Conservation (phyloP, 805 yeast genomes). For the Blastobotrys chiropterorum region DNA sequence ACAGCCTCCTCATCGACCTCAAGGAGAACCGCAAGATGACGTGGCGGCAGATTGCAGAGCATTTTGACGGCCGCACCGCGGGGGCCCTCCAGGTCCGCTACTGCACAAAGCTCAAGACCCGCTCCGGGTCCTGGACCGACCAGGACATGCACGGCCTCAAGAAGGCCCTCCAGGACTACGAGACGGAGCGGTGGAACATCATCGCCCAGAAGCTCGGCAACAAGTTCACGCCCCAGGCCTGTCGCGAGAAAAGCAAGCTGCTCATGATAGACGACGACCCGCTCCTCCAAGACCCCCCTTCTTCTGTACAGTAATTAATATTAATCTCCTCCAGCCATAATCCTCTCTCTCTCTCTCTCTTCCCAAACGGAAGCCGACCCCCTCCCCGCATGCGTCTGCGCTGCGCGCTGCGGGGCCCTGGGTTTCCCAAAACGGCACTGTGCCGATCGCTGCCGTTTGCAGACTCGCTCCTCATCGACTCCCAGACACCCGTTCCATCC, state of each 20-base stretch:
- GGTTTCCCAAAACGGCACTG: no score
- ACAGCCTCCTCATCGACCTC: constrained; percentile 31
- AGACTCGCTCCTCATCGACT: no score
- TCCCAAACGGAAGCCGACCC: no score
- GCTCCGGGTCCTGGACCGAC: constrained; percentile 16
- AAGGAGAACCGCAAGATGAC: constrained; percentile 72
- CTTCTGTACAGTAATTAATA: no score
- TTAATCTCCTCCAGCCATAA: no score
- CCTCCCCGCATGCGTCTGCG: no score
- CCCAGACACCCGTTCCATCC: no score
- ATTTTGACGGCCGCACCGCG: constrained; percentile 69
- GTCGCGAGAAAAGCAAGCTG: constrained; percentile 16
- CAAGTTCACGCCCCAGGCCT: constrained; percentile 16
- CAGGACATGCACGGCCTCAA: constrained; percentile 16
- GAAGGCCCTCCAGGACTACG: constrained; percentile 18
- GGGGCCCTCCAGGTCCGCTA: constrained; percentile 68
- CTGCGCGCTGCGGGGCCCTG: no score
- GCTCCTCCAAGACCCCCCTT: no score
- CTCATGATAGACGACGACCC: no score
- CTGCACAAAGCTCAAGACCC: constrained; percentile 22
- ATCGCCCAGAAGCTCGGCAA: constrained; percentile 19
- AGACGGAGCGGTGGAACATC: constrained; percentile 21
- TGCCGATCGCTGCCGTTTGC: no score
- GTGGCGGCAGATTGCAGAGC: constrained; percentile 75
- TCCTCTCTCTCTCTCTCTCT: no score